Evolutionary conservation across 192 early-diverging fungal species (phyloP).

Genomic region (Gamsiella multidivaricata): DNA sequence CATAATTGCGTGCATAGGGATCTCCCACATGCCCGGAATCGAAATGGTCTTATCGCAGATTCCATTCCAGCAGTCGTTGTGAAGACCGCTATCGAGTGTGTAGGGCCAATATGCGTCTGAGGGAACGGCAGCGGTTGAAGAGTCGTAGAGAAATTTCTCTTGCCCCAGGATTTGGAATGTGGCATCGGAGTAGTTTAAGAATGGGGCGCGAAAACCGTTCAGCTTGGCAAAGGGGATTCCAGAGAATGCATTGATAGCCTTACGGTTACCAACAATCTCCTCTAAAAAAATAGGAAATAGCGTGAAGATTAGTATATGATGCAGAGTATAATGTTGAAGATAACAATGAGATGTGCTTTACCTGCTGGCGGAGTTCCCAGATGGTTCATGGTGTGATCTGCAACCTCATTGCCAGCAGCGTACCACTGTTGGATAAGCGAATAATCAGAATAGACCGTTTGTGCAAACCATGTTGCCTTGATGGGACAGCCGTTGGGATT

Average conservation of each 20-base stretch:
- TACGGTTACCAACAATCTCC: conserved; percentile 52
- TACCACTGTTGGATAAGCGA: conserved; percentile 69
- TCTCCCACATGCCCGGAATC: conserved; percentile 72
- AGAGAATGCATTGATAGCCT: conserved; percentile 61
- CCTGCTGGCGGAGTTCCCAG: conserved; percentile 45
- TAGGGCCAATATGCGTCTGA: conserved; percentile 73
- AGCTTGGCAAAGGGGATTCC: conserved; percentile 70
- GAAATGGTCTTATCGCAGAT: conserved; percentile 58
- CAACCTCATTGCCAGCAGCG: conserved; percentile 72
- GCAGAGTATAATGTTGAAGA: conserved; percentile 53
- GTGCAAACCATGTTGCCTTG: conserved; percentile 69
- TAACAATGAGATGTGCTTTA: conserved; percentile 55
- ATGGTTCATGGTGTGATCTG: conserved; percentile 70
- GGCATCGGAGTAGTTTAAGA: conserved; percentile 63
- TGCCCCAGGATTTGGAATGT: conserved; percentile 58
- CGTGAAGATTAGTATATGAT: conserved; percentile 8
- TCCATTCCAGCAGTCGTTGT: conserved; percentile 67
- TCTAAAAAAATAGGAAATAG: conserved; percentile 18
- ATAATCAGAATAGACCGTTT: conserved; percentile 72
- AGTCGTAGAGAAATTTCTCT: conserved; percentile 66
- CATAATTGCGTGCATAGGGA: conserved; percentile 70
- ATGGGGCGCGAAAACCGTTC: conserved; percentile 73
- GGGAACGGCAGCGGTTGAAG: conserved; percentile 57
- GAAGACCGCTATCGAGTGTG: conserved; percentile 72
- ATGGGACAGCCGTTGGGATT: conserved; percentile 70